Conservation (phyloP, 2,329 filamentous ascomycete genomes). For the Cladophialophora bantiana region DNA sequence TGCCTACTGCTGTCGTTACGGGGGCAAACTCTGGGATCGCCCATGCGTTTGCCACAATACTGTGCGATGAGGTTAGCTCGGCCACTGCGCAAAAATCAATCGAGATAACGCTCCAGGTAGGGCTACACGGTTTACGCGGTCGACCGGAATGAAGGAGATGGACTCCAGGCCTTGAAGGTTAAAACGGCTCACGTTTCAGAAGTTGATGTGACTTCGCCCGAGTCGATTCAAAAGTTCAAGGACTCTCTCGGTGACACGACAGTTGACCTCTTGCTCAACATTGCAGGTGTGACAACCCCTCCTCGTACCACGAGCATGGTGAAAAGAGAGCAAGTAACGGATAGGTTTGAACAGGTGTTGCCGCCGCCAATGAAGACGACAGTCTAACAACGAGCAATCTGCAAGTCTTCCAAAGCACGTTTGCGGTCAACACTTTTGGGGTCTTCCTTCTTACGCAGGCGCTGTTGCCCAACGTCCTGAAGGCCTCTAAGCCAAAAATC, state of each 20-base stretch:
- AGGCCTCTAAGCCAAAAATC: slow-evolving; percentile 44
- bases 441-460: slow-evolving; percentile 55
- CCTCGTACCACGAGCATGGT: background rate
- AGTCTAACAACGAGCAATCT: slow-evolving; percentile 42
- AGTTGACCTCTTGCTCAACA: slow-evolving; percentile 38
- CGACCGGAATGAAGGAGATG: slow-evolving; percentile 33
- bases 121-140: slow-evolving; percentile 40
- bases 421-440: slow-evolving; percentile 55
- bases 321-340: slow-evolving; percentile 7
- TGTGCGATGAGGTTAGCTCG: slow-evolving; percentile 38
- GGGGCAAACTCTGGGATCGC: slow-evolving; percentile 53
- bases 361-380: slow-evolving; percentile 46
- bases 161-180: slow-evolving; percentile 30
- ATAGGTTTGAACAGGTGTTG: slow-evolving; percentile 42
- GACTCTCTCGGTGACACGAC: slow-evolving; percentile 31
- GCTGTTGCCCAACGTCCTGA: slow-evolving; percentile 51
- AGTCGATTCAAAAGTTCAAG: slow-evolving; percentile 39
- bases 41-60: slow-evolving; percentile 45
- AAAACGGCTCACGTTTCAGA: slow-evolving; percentile 34
- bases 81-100: background rate
- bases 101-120: slow-evolving; percentile 33
- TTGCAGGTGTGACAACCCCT: slow-evolving; percentile 33
- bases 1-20: slow-evolving; percentile 52
- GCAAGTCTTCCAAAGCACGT: slow-evolving; percentile 44
- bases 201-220: slow-evolving; percentile 37